Base-by-base conservation (phyloP, 2,329 filamentous ascomycete species). In the Zasmidium angulare region DNA sequence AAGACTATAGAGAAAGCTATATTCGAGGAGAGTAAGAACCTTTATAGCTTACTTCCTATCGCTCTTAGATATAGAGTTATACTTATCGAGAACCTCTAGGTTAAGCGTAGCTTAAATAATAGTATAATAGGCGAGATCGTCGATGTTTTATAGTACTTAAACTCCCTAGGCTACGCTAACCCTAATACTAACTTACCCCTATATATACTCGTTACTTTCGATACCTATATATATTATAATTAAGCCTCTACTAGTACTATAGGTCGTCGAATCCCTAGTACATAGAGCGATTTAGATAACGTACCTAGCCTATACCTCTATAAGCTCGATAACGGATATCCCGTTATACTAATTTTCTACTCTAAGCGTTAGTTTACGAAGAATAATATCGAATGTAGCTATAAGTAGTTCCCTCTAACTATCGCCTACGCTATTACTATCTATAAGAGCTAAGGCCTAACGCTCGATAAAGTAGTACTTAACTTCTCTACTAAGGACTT, bases 391-490 rank as follows among this genome's bases (percentile, higher is more conserved):
- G 14, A 7, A 36, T 7, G 29, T 7, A 36, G 14, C 29, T 3
- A 22, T 3, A 22, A 51, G 12, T 26, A 26, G 29, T 53, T 53
- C 21, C 29, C n/a, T 12, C 6, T 53, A 2, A 53, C 29, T 46
- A 20, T 53, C 11, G 7, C 14, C 2, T 53, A 53, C 20, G 14
- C 29, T 21, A 53, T 53, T 40, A 53, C 50, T 53, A 53, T 53
- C 2, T 53, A 53, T 53, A 53, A 53, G 14, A 29, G 17, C 6
- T 53, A 53, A 20, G 29, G 50, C 21, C 3, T 53, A 40, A 40
- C 17, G 12, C 3, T 53, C 11, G 26, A 40, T 40, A 9, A 53
- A 19, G 20, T 53, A 20, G 29, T 53, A 11, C 19, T 53, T 9
- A 43, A 53, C 22, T 21, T 53, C 11, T 6, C 19, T n/a, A 46